phyloP scores from a whole-genome alignment of 2,329 filamentous ascomycete species.

The Didymosphaeria variabile region DNA sequence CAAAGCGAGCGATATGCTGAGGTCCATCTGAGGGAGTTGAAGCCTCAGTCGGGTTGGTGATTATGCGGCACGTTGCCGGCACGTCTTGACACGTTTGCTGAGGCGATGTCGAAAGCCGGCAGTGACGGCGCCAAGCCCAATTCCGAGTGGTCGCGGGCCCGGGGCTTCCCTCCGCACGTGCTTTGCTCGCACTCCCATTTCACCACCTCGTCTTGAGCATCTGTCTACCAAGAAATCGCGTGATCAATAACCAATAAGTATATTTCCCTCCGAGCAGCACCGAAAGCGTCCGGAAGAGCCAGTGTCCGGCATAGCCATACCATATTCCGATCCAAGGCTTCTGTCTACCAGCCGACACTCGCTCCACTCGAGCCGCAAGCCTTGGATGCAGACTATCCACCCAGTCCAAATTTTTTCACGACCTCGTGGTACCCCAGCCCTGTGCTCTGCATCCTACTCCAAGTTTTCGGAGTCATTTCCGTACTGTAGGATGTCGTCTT shows the following conservation, averaged over 20 bases:
- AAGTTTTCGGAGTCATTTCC: not conserved
- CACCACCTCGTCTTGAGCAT: slow-evolving; percentile 30
- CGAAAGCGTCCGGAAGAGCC: not conserved
- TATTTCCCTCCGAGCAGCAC: not conserved
- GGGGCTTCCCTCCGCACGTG: not conserved
- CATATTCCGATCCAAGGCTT: not conserved
- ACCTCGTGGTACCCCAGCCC: slow-evolving; percentile 4
- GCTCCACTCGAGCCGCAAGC: slow-evolving; percentile 13
- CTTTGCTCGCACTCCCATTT: slow-evolving; percentile 34
- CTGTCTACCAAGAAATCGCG: not conserved
- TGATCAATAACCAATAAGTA: not conserved
- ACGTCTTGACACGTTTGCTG: slow-evolving; percentile 26
- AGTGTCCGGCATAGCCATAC: not conserved
- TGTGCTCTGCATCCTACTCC: slow-evolving; percentile 1
- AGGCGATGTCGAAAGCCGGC: slow-evolving; percentile 10
- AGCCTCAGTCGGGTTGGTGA: not conserved
- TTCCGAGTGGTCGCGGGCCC: no score
- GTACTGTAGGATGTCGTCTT: not conserved
- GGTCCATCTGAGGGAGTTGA: slow-evolving; percentile 1
- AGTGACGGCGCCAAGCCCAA: slow-evolving; percentile 25
- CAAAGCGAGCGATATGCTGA: not conserved
- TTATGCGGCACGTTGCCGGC: slow-evolving; percentile 7
- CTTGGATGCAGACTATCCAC: not conserved
- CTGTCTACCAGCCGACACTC: not conserved
- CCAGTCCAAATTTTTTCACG: not conserved